Percentiles rank a stretch among this genome's conserved stretches.
Evolutionary conservation across 2,329 filamentous ascomycete species (phyloP).

Genomic region (Cryphonectria naterciae): DNA sequence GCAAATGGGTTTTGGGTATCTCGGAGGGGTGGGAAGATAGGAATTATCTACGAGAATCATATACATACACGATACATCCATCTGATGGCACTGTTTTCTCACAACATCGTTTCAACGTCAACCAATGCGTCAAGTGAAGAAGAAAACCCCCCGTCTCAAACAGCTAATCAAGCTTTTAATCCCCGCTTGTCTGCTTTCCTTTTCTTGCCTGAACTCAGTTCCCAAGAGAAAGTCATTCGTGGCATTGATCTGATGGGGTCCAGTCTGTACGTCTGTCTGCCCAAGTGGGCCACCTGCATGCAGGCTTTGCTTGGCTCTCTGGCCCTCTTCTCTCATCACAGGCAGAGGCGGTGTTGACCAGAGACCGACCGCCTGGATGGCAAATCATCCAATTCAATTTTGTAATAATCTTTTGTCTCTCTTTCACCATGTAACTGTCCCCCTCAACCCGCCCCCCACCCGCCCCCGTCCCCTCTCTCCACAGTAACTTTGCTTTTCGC

Average conservation of each 20-base stretch:
- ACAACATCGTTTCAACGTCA: neutral
- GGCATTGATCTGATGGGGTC: neutral
- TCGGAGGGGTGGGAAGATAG: neutral
- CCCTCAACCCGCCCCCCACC: neutral
- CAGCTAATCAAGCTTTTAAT: neutral
- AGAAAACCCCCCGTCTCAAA: no score
- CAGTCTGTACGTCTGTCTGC: neutral
- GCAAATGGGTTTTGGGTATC: slow-evolving; percentile 15
- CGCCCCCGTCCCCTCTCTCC: neutral
- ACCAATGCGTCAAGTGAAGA: neutral
- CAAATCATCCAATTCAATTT: slow-evolving; percentile 5
- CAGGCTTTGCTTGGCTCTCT: neutral
- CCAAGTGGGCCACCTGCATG: neutral
- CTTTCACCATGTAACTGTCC: neutral
- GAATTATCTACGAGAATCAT: slow-evolving; percentile 14
- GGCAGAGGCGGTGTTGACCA: neutral
- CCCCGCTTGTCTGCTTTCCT: neutral
- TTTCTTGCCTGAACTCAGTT: neutral
- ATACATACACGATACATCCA: slow-evolving; percentile 15
- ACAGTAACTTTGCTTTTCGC: neutral
- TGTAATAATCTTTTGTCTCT: neutral
- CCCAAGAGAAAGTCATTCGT: neutral
- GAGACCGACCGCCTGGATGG: neutral
- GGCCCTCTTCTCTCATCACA: neutral
- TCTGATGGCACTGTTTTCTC: slow-evolving; percentile 12